Percentiles rank a stretch among this genome's conserved stretches.
Conservation (phyloP, 2,329 filamentous ascomycete species). For the Trichoderma simmonsii region DNA sequence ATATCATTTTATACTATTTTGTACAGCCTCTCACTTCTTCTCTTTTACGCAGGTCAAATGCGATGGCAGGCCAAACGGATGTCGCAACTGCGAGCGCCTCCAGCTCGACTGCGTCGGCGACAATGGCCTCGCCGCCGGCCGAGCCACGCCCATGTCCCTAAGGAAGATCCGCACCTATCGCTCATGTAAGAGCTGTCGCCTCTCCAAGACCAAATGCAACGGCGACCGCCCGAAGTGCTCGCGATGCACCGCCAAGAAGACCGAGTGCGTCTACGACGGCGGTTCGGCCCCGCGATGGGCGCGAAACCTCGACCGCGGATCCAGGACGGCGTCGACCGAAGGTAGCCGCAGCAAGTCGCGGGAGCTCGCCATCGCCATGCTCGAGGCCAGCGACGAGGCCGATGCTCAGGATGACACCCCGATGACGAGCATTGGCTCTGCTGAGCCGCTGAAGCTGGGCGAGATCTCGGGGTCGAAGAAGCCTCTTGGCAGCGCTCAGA, state of each 20-base stretch:
- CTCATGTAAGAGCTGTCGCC: constrained; percentile 38
- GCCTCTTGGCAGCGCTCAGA: not conserved
- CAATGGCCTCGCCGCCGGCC: constrained; percentile 30
- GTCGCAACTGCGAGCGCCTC: constrained; percentile 42
- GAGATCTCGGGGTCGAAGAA: not conserved
- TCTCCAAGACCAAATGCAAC: constrained; percentile 43
- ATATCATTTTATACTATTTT: not conserved
- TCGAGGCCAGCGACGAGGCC: not conserved
- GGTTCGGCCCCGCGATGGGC: constrained; percentile 38
- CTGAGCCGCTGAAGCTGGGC: not conserved
- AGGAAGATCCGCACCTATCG: constrained; percentile 42
- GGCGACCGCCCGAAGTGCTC: constrained; percentile 40
- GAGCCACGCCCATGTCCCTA: constrained; percentile 30
- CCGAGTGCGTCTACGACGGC: constrained; percentile 40
- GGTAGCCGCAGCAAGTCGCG: constrained; percentile 15
- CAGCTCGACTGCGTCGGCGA: constrained; percentile 41
- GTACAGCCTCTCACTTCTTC: constrained; percentile 1
- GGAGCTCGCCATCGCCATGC: constrained; percentile 6
- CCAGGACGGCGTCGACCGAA: constrained; percentile 10
- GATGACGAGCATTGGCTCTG: not conserved
- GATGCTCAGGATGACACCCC: not conserved
- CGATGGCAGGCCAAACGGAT: constrained; percentile 41
- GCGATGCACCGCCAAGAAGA: constrained; percentile 33
- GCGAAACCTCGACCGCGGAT: constrained; percentile 30
- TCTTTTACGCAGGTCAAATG: constrained; percentile 37